Conservation (phyloP, 108 stramenopile genomes). For the Discostella pseudostelligera region DNA sequence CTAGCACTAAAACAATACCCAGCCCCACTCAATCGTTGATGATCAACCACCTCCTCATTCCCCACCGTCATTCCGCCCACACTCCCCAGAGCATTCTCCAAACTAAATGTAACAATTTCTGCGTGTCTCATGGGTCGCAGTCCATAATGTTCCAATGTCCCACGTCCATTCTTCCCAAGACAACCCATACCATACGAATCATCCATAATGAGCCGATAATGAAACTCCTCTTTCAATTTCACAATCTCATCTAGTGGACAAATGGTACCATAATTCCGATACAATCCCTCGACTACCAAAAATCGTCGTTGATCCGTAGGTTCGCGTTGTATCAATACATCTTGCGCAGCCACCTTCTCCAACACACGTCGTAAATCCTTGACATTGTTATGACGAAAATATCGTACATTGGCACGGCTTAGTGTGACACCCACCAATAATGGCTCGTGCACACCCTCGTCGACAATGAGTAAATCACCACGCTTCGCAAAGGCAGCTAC, state of each 20-base stretch:
- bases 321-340: constrained; percentile 66
- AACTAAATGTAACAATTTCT: constrained; percentile 89
- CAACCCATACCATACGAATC: constrained; percentile 93
- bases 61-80: constrained; percentile 97
- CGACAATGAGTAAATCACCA: constrained; percentile 93
- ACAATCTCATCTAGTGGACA: constrained; percentile 87
- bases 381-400: constrained; percentile 97
- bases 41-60: constrained; percentile 95
- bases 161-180: constrained; percentile 86
- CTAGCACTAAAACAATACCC: constrained; percentile 99
- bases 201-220: constrained; percentile 94
- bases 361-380: constrained; percentile 92
- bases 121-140: constrained; percentile 75
- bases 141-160: constrained; percentile 68
- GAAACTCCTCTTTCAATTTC: constrained; percentile 88
- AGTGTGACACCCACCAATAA: constrained; percentile 89
- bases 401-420: constrained; percentile 85
- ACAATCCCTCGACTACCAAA: constrained; percentile 96
- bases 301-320: constrained; percentile 93
- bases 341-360: constrained; percentile 68
- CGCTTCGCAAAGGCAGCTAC: constrained; percentile 98
- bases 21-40: constrained; percentile 95
- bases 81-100: constrained; percentile 92
- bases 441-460: constrained; percentile 91
- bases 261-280: constrained; percentile 93